Conservation (phyloP, 768 basidiomycete genomes). For the Infundibulicybe gibba region DNA sequence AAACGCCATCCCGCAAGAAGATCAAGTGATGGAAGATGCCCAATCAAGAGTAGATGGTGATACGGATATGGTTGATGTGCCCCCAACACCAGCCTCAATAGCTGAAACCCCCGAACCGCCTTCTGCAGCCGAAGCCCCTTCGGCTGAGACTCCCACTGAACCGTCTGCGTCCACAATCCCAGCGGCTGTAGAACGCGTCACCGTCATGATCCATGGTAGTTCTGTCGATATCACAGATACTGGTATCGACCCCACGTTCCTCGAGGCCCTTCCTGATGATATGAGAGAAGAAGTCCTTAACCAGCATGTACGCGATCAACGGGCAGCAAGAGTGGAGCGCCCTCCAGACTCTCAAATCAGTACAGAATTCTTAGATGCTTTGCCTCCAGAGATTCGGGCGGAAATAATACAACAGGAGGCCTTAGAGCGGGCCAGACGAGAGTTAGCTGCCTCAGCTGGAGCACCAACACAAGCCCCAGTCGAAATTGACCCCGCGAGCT, state of each 20-base stretch:
- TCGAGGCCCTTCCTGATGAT: constrained; percentile 96
- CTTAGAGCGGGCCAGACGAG: constrained; percentile 65
- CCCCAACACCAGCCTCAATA: constrained; percentile 1
- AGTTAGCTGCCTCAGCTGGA: constrained; percentile 30
- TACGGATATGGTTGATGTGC: constrained; percentile 48
- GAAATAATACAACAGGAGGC: constrained; percentile 97
- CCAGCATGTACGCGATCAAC: constrained; percentile 93
- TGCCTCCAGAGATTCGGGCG: constrained; percentile 94
- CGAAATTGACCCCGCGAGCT: constrained; percentile 86
- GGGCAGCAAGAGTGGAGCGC: constrained; percentile 69
- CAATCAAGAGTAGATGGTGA: constrained; percentile 28
- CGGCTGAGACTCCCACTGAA: constrained; percentile 13
- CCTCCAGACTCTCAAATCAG: constrained; percentile 88
- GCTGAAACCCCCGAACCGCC: constrained; percentile 11
- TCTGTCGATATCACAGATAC: constrained; percentile 97
- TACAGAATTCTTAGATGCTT: constrained; percentile 91
- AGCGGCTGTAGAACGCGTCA: constrained; percentile 60
- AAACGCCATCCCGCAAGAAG: constrained; percentile 13
- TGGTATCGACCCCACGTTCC: constrained; percentile 96
- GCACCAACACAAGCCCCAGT: constrained; percentile 52
- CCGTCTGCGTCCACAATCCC: constrained; percentile 12
- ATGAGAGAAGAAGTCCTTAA: constrained; percentile 98
- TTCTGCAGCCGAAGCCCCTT: neutral
- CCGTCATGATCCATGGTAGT: constrained; percentile 88
- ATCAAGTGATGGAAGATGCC: constrained; percentile 31